phyloP scores from a whole-genome alignment of 192 early-diverging fungal genomes.

The Backusella mclennaniae region DNA sequence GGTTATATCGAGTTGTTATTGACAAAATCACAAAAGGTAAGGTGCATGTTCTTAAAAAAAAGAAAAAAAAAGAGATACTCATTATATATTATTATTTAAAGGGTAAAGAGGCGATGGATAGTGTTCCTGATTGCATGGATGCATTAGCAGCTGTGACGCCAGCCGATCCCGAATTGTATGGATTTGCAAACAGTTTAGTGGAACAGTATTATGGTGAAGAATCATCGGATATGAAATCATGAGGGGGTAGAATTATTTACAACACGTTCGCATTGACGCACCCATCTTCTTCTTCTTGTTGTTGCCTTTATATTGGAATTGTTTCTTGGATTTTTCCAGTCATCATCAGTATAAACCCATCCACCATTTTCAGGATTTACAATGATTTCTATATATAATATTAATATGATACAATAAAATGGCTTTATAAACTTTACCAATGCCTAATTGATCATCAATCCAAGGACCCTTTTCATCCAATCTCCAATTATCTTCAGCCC shows the following conservation, averaged over 20 bases:
- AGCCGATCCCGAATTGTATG: constrained; percentile 26
- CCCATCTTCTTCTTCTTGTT: constrained; percentile 36
- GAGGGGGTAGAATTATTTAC: neutral
- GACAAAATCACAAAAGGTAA: constrained; percentile 43
- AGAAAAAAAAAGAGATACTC: neutral
- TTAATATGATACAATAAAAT: neutral
- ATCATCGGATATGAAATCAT: neutral
- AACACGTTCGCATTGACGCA: constrained; percentile 12
- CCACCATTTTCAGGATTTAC: constrained; percentile 37
- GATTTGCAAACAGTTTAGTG: constrained; percentile 19
- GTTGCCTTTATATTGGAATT: constrained; percentile 4
- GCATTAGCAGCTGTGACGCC: constrained; percentile 18
- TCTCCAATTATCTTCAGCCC: constrained; percentile 31
- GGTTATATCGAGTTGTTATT: constrained; percentile 58
- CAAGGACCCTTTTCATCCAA: constrained; percentile 33
- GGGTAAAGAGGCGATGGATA: constrained; percentile 18
- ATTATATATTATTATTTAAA: neutral
- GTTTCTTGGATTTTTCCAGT: constrained; percentile 24
- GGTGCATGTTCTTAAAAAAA: neutral
- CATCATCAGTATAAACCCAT: constrained; percentile 40
- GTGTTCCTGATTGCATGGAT: constrained; percentile 25
- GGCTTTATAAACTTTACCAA: constrained; percentile 10
- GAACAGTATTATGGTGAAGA: constrained; percentile 17
- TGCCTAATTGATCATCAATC: constrained; percentile 31
- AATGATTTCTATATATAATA: constrained; percentile 5